Evolutionary conservation across 495 filamentous ascomycete genomes (phyloP).

Genomic region (Aspergillus carlsbadensis): DNA sequence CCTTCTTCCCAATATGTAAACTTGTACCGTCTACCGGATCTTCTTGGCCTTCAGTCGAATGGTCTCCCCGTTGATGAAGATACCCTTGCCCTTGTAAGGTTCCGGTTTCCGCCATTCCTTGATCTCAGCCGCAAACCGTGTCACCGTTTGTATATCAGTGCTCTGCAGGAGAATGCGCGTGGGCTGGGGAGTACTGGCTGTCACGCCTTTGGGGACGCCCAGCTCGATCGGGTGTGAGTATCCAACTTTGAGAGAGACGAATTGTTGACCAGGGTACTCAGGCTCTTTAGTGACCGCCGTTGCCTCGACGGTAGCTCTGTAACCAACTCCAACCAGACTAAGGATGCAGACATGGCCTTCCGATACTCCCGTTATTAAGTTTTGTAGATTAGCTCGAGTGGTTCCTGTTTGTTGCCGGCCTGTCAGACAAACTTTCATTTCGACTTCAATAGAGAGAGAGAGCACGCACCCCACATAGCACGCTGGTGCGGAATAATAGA

Average conservation of each 20-base stretch:
- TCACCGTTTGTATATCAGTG: conserved; percentile 77
- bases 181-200: conserved; percentile 87
- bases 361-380: conserved; percentile 87
- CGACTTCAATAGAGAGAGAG: neutral
- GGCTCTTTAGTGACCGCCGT: conserved; percentile 65
- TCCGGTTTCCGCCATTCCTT: conserved; percentile 86
- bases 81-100: conserved; percentile 99
- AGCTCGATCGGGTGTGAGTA: conserved; percentile 94
- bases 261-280: conserved; percentile 77
- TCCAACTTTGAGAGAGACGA: conserved; percentile 90
- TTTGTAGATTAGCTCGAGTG: conserved; percentile 81
- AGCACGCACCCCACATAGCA: conserved; percentile 91
- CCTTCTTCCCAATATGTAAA: conserved; percentile 18
- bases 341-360: conserved; percentile 94
- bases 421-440: conserved; percentile 10
- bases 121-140: conserved; percentile 86
- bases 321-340: conserved; percentile 93
- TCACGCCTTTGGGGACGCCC: conserved; percentile 76
- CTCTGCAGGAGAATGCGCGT: conserved; percentile 91
- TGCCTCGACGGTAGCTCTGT: conserved; percentile 79
- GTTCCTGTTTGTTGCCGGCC: conserved; percentile 61
- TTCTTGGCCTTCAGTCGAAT: conserved; percentile 98
- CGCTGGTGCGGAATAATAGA: conserved; percentile 66
- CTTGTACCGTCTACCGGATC: conserved; percentile 72
- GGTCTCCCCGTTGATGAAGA: conserved; percentile 95